These are phyloP conservation scores for Pilasporangium apinafurcum DNA, from an alignment of 352 stramenopile species.

Conservation along the genomic window DNA sequence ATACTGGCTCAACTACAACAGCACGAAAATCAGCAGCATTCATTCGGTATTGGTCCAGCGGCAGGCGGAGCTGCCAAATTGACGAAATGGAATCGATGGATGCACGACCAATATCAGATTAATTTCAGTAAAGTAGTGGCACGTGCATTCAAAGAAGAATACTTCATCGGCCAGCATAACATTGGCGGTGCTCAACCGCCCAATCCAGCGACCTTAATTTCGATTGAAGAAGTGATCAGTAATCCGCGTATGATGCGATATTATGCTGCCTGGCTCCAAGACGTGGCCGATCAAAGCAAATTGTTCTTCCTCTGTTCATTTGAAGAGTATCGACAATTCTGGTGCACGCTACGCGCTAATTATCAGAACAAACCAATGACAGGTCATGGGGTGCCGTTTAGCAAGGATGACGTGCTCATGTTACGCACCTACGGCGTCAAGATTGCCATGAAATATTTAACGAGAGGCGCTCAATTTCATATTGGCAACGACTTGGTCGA, in stretches of 20 bases:
- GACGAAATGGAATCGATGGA: conserved; percentile 81
- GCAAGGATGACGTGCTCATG: conserved; percentile 82
- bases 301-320: conserved; percentile 79
- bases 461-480: conserved; percentile 72
- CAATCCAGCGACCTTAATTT: conserved; percentile 48
- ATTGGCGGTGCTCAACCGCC: conserved; percentile 7
- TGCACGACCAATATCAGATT: conserved; percentile 65
- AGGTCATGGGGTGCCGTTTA: conserved; percentile 31
- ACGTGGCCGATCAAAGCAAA: conserved; percentile 59
- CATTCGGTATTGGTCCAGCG: conserved; percentile 7
- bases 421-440: conserved; percentile 82
- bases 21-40: conserved; percentile 12
- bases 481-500: conserved; percentile 61
- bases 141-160: conserved; percentile 54
- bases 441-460: conserved; percentile 82
- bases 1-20: conserved; percentile 50
- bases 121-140: conserved; percentile 70
- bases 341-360: conserved; percentile 61
- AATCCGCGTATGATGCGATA: conserved; percentile 81
- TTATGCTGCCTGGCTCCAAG: conserved; percentile 54
- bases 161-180: conserved; percentile 19
- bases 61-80: conserved; percentile 52
- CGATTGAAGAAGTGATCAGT: conserved; percentile 73
- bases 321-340: conserved; percentile 70
- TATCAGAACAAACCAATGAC: conserved; percentile 23